These are phyloP conservation scores for Backusella sp. DNA, from an alignment of 192 early-diverging fungal genomes.

Conservation along the genomic window DNA sequence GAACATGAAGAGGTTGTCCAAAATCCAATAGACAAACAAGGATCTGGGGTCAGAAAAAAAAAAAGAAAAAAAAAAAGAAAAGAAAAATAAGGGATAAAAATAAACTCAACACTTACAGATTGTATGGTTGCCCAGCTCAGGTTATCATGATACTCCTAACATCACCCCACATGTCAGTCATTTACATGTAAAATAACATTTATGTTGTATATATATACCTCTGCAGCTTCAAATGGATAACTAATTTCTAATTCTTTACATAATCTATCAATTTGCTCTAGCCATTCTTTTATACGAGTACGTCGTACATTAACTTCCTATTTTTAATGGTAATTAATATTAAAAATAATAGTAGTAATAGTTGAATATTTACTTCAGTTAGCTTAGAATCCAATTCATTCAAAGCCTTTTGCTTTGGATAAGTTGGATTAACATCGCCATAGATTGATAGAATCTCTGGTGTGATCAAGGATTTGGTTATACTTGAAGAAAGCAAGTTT, in stretches of 20 bases:
- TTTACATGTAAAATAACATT: neutral
- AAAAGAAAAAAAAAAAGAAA: neutral
- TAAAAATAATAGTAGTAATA: neutral
- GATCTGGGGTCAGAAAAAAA: neutral
- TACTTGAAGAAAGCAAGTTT: conserved; percentile 20
- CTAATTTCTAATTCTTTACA: neutral
- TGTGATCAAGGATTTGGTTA: neutral
- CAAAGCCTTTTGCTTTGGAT: conserved; percentile 20
- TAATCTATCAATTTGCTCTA: conserved; percentile 2
- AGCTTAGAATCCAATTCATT: conserved; percentile 10
- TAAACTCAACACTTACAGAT: conserved; percentile 17
- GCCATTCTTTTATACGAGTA: conserved; percentile 2
- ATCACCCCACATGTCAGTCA: neutral
- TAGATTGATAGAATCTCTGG: conserved; percentile 10
- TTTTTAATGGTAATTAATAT: neutral
- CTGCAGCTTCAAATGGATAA: conserved; percentile 16
- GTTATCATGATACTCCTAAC: conserved; percentile 12
- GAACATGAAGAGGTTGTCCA: neutral
- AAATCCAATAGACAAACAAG: neutral
- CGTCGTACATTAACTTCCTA: neutral
- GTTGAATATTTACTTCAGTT: conserved; percentile 9
- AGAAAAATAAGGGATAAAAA: neutral
- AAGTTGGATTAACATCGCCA: conserved; percentile 20
- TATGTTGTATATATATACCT: conserved; percentile 11
- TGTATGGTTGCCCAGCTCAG: conserved; percentile 35